These are phyloP conservation scores for Panellus pusillus DNA, from an alignment of 768 basidiomycete species.

Conservation along the genomic window DNA sequence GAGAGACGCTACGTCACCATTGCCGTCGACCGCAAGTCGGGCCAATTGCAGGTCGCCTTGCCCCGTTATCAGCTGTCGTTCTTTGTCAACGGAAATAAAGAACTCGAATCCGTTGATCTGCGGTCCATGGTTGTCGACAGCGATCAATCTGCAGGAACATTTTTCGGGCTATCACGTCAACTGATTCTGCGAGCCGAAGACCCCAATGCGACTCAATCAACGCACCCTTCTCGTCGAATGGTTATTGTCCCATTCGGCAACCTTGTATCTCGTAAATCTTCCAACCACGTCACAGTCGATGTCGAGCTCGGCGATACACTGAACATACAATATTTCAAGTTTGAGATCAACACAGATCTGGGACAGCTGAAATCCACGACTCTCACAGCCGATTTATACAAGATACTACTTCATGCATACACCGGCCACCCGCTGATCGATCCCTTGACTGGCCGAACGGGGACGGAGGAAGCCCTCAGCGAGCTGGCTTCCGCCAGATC, in stretches of 20 bases:
- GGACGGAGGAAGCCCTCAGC: slow-evolving; percentile 45
- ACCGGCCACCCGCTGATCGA: slow-evolving; percentile 43
- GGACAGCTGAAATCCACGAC: slow-evolving; percentile 30
- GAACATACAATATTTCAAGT: slow-evolving; percentile 26
- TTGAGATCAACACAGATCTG: slow-evolving; percentile 35
- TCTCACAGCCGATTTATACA: slow-evolving; percentile 33
- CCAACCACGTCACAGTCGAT: slow-evolving; percentile 25
- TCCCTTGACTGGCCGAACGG: slow-evolving; percentile 42
- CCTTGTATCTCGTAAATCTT: slow-evolving; percentile 22
- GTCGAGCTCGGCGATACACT: slow-evolving; percentile 18
- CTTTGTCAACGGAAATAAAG: slow-evolving; percentile 31
- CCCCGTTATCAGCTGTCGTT: slow-evolving; percentile 46
- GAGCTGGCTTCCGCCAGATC: slow-evolving; percentile 37
- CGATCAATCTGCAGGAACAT: slow-evolving; percentile 41
- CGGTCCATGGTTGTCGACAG: slow-evolving; percentile 42
- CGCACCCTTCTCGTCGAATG: slow-evolving; percentile 22
- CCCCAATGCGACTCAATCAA: slow-evolving; percentile 12
- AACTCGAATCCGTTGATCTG: slow-evolving; percentile 41
- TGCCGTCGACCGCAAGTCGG: not conserved
- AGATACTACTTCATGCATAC: slow-evolving; percentile 46
- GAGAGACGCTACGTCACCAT: slow-evolving; percentile 16
- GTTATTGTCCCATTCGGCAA: slow-evolving; percentile 43
- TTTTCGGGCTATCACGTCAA: slow-evolving; percentile 45
- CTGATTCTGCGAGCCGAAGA: slow-evolving; percentile 37
- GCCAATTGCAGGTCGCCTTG: slow-evolving; percentile 30